Evolutionary conservation across 2,329 filamentous ascomycete species (phyloP).

Genomic region (Furcasterigmium furcatum): DNA sequence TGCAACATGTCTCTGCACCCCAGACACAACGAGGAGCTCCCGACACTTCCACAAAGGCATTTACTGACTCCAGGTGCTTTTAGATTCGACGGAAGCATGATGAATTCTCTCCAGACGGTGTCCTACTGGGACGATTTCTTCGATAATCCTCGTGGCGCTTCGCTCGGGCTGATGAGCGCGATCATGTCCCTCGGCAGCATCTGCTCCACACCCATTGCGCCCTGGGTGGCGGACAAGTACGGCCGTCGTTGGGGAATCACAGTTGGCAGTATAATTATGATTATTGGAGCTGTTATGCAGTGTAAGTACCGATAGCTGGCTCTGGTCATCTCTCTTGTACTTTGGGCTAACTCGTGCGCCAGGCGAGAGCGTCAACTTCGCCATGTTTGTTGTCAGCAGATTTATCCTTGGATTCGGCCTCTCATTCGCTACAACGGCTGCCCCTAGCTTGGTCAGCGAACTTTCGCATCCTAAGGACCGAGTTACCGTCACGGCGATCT

Average conservation of each 20-base stretch:
- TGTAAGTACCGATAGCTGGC: constrained; percentile 6
- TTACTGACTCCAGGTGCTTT: too few species aligned
- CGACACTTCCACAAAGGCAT: too few species aligned
- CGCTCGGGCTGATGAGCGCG: constrained; percentile 28
- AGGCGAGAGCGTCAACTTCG: constrained; percentile 22
- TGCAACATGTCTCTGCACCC: too few species aligned
- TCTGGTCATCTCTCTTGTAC: too few species aligned
- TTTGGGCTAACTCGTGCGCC: not conserved
- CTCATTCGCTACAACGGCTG: constrained; percentile 46
- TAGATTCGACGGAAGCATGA: constrained; percentile 38
- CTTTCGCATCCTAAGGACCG: constrained; percentile 51
- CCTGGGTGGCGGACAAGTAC: constrained; percentile 23
- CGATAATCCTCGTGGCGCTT: constrained; percentile 24
- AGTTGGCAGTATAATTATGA: constrained; percentile 25
- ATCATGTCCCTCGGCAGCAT: constrained; percentile 47
- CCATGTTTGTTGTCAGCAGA: constrained; percentile 50
- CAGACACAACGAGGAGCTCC: too few species aligned
- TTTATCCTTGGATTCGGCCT: constrained; percentile 53
- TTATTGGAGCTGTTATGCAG: constrained; percentile 25
- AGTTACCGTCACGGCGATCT: constrained; percentile 47
- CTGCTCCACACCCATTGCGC: constrained; percentile 24
- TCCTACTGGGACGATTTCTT: constrained; percentile 38
- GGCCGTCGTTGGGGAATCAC: constrained; percentile 26
- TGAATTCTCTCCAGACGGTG: constrained; percentile 44
- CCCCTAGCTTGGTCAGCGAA: constrained; percentile 48